Evolutionary conservation across 2,329 filamentous ascomycete genomes (phyloP).

Genomic region (Mycosphaerella sp.): DNA sequence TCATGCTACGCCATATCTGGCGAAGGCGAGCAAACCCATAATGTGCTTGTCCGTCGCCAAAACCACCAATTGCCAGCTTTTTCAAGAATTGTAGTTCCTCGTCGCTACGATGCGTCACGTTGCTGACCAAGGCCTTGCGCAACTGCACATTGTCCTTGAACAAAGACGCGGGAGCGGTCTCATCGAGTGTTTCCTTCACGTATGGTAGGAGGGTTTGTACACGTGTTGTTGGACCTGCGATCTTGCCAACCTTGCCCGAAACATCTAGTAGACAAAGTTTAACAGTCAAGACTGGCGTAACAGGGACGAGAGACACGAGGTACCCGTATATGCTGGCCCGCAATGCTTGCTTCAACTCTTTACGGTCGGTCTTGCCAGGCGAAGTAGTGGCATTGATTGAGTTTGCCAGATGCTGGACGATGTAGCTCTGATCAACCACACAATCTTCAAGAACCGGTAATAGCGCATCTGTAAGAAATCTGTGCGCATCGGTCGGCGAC

Average conservation of each 20-base stretch:
- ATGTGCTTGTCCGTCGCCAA: constrained; percentile 40
- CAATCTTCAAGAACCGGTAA: constrained; percentile 77
- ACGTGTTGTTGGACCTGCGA: constrained; percentile 60
- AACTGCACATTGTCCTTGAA: constrained; percentile 33
- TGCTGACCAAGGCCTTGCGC: constrained; percentile 48
- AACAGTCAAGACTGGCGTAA: constrained; percentile 60
- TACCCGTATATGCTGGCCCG: constrained; percentile 63
- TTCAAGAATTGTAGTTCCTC: constrained; percentile 53
- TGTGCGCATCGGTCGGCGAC: constrained; percentile 50
- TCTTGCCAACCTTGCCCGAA: constrained; percentile 65
- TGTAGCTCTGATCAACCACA: constrained; percentile 67
- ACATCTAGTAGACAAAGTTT: constrained; percentile 67
- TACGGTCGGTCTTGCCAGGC: constrained; percentile 15
- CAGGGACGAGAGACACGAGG: constrained; percentile 64
- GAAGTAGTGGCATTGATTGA: constrained; percentile 45
- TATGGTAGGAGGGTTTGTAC: constrained; percentile 70
- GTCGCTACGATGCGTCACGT: constrained; percentile 50
- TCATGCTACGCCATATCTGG: constrained; percentile 66
- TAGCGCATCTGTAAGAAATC: constrained; percentile 60
- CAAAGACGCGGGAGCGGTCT: constrained; percentile 46
- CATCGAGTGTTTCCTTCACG: constrained; percentile 61
- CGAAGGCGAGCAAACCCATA: constrained; percentile 64
- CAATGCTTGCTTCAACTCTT: constrained; percentile 53
- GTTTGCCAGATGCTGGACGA: constrained; percentile 57
- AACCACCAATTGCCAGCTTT: constrained; percentile 43